Percentiles rank a stretch among this genome's conserved stretches.
phyloP scores from a whole-genome alignment of 345 rosid genomes.

The Linum lewisii region DNA sequence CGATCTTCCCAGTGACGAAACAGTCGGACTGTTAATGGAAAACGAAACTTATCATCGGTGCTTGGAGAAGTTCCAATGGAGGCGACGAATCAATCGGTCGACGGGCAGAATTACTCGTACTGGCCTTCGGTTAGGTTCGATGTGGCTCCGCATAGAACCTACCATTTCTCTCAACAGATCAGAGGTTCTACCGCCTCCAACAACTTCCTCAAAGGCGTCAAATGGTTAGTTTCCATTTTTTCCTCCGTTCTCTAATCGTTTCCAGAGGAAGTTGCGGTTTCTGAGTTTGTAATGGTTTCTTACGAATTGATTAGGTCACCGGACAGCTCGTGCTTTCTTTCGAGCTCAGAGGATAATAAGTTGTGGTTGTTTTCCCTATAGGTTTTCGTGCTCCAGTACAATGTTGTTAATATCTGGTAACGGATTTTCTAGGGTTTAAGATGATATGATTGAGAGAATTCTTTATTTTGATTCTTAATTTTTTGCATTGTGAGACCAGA shows the following conservation, averaged over 20 bases:
- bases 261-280: too few relatives aligned
- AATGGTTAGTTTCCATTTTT: conserved; percentile 40
- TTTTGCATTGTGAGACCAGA: conserved; percentile 36
- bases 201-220: conserved; percentile 85
- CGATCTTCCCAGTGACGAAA: conserved; percentile 2
- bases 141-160: conserved; percentile 49
- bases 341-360: conserved; percentile 73
- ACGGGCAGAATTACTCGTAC: conserved; percentile 16
- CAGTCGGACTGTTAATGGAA: conserved; percentile 17
- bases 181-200: conserved; percentile 45
- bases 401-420: not conserved
- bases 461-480: not conserved
- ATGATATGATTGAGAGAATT: not conserved
- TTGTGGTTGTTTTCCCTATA: conserved; percentile 62
- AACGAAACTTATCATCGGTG: not conserved
- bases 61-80: not conserved
- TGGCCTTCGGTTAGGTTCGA: conserved; percentile 60
- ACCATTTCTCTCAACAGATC: conserved; percentile 66
- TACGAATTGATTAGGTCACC: conserved; percentile 58
- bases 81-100: not conserved
- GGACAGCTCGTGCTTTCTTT: conserved; percentile 78
- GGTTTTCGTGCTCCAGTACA: conserved; percentile 11
- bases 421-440: not conserved
- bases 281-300: conserved; percentile 9
- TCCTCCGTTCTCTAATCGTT: not conserved